Evolutionary conservation across 2,329 filamentous ascomycete genomes (phyloP).

Genomic region (Penicillium concentricum): DNA sequence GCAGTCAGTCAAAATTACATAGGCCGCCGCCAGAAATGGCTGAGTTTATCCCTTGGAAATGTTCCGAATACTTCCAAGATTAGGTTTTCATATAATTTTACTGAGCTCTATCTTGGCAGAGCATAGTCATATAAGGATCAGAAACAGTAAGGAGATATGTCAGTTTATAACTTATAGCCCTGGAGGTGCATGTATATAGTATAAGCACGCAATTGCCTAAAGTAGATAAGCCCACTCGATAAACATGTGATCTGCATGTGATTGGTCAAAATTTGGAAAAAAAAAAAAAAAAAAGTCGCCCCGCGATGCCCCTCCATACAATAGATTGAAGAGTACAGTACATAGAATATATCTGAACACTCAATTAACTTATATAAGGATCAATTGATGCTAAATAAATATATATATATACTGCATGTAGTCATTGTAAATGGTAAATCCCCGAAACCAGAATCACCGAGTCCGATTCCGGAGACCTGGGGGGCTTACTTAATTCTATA

Average conservation of each 20-base stretch:
- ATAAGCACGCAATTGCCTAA: background rate
- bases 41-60: too few species aligned
- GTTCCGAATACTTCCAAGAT: too few species aligned
- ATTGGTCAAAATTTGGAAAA: background rate
- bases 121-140: too few species aligned
- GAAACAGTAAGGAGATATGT: too few species aligned
- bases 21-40: too few species aligned
- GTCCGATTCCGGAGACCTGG: conserved; percentile 19
- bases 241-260: background rate
- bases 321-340: background rate
- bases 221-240: conserved; percentile 2
- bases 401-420: background rate
- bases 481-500: conserved; percentile 22
- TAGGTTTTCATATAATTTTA: too few species aligned
- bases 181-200: too few species aligned
- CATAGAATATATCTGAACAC: background rate
- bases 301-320: conserved; percentile 7
- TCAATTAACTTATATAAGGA: background rate
- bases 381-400: background rate
- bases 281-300: background rate
- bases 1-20: too few species aligned
- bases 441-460: background rate
- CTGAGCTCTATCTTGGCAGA: too few species aligned
- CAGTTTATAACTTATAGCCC: too few species aligned
- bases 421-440: background rate